Evolutionary conservation across 371 early-diverging fungal genomes (phyloP).

Genomic region (Saksenaea vasiformis): DNA sequence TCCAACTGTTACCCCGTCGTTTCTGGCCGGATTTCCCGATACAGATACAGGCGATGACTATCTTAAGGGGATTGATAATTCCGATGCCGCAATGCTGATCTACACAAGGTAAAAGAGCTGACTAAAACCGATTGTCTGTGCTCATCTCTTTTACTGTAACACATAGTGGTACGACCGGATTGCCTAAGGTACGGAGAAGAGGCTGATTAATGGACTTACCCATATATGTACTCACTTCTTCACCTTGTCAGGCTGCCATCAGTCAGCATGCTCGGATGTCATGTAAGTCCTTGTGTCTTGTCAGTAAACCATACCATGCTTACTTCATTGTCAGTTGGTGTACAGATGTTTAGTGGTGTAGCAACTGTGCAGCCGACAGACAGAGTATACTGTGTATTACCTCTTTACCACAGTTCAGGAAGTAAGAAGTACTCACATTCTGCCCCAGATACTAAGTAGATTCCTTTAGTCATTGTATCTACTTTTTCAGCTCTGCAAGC

Average conservation of each 20-base stretch:
- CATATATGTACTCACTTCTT: not conserved
- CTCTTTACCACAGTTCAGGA: constrained; percentile 53
- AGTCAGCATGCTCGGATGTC: constrained; percentile 25
- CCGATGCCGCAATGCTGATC: constrained; percentile 48
- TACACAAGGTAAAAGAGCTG: constrained; percentile 40
- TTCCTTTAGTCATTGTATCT: constrained; percentile 38
- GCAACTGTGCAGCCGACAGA: constrained; percentile 10
- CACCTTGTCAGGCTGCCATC: constrained; percentile 24
- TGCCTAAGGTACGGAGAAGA: constrained; percentile 28
- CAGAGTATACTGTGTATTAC: not conserved
- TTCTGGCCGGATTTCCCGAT: constrained; percentile 25
- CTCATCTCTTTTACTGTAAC: not conserved
- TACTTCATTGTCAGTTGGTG: constrained; percentile 11
- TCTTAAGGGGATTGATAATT: constrained; percentile 22
- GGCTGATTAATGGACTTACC: not conserved
- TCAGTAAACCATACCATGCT: not conserved
- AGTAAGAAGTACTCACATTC: constrained; percentile 19
- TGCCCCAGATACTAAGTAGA: not conserved
- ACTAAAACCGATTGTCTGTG: not conserved
- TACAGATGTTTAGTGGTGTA: constrained; percentile 22
- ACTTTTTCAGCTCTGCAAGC: constrained; percentile 22
- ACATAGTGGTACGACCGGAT: constrained; percentile 43
- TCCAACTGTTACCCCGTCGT: constrained; percentile 26
- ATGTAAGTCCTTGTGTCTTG: not conserved
- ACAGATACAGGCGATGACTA: constrained; percentile 32